Evolutionary conservation across 2,329 filamentous ascomycete species (phyloP).

Genomic region (Emmonsiellopsis sp.): DNA sequence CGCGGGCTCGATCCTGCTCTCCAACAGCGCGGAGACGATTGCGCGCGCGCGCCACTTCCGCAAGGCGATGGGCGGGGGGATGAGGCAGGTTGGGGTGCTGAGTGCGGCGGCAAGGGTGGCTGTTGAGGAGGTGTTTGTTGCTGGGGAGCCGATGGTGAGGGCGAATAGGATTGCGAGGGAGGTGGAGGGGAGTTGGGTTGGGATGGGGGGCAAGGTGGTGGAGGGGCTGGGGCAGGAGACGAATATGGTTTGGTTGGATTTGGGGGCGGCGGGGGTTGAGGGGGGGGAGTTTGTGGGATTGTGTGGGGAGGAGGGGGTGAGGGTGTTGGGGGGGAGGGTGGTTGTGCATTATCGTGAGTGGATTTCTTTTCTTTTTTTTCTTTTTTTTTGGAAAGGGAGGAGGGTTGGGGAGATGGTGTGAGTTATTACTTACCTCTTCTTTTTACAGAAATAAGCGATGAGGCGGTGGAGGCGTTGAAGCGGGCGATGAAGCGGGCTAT

Average conservation of each 20-base stretch:
- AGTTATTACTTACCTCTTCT: conserved; percentile 22
- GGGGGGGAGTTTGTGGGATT: conserved; percentile 45
- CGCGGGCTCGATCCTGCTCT: conserved; percentile 61
- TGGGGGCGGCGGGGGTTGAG: conserved; percentile 51
- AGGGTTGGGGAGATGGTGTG: conserved; percentile 10
- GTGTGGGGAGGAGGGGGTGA: conserved; percentile 50
- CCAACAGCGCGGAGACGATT: conserved; percentile 51
- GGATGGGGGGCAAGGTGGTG: conserved; percentile 57
- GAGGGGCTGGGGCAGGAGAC: conserved; percentile 57
- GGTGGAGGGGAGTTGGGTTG: conserved; percentile 58
- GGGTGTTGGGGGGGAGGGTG: conserved; percentile 48
- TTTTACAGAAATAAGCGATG: conserved; percentile 34
- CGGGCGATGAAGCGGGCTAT: conserved; percentile 18
- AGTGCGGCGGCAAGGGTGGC: conserved; percentile 67
- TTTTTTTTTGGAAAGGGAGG: conserved; percentile 4
- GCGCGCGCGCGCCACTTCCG: conserved; percentile 65
- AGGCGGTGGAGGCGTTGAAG: conserved; percentile 20
- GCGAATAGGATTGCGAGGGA: conserved; percentile 57
- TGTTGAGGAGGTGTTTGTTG: conserved; percentile 68
- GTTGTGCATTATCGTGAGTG: conserved; percentile 58
- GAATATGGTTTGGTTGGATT: conserved; percentile 86
- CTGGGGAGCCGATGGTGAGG: conserved; percentile 46
- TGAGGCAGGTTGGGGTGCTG: conserved; percentile 67
- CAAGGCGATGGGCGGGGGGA: conserved; percentile 71
- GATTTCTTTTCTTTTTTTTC: neutral